Evolutionary conservation across 2,329 filamentous ascomycete genomes (phyloP).

Genomic region (Keithomyces neogunnii): DNA sequence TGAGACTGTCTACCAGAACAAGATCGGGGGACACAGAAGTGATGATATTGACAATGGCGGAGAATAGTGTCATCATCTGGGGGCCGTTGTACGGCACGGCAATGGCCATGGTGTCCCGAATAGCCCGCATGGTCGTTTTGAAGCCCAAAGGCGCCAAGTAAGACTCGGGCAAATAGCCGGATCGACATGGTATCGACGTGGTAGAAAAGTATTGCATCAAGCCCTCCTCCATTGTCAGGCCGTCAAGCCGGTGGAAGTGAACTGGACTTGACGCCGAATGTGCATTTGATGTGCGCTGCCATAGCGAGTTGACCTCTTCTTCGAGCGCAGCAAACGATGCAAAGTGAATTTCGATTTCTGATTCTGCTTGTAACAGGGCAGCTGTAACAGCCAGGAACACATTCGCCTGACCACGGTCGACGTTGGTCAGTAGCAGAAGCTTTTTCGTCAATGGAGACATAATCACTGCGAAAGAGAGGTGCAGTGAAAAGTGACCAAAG

Average conservation of each 20-base stretch:
- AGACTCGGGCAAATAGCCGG: constrained; percentile 2
- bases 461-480: not conserved
- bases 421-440: constrained; percentile 35
- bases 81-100: constrained; percentile 15
- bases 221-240: constrained; percentile 10
- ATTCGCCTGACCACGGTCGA: constrained; percentile 37
- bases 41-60: constrained; percentile 28
- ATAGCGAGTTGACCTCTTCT: constrained; percentile 6
- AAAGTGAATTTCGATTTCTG: constrained; percentile 32
- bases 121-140: constrained; percentile 18
- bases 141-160: constrained; percentile 9
- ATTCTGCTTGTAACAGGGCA: constrained; percentile 25
- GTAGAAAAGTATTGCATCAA: constrained; percentile 2
- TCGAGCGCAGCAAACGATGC: constrained; percentile 31
- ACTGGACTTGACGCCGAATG: constrained; percentile 12
- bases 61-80: constrained; percentile 32
- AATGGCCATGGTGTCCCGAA: constrained; percentile 21
- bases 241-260: constrained; percentile 18
- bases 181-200: not conserved
- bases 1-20: constrained; percentile 33
- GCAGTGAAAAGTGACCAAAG: not conserved
- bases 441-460: constrained; percentile 1
- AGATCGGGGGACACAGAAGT: constrained; percentile 27
- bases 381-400: constrained; percentile 33
- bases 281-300: constrained; percentile 2